Base-by-base conservation (phyloP, 2,329 filamentous ascomycete species). In the Calonectria pauciramosa region DNA sequence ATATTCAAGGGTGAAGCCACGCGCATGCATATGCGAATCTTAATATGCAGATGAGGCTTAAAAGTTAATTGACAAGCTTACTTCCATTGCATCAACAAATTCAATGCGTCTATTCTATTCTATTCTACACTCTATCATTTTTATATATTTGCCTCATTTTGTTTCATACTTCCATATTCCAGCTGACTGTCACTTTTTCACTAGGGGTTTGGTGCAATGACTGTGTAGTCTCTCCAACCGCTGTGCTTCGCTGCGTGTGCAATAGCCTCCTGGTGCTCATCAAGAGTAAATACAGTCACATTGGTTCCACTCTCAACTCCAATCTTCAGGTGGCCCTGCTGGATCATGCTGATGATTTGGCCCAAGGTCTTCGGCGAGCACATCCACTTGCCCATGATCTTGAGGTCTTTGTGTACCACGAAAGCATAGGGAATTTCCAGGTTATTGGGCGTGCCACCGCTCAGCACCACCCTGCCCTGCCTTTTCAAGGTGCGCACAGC, bases 341-440 rank as follows among this genome's bases (percentile, higher is more conserved):
- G 49, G 20, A 73, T 67, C 68, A 73, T 73, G 8, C 34, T 38
- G 34, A 73, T 71, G 20, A 71, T 26, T 14, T 66, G 64, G 4
- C 63, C 54, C 8, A 73, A 32, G 0, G 68, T 71, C n/a, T 30
- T 51, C 2, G 44, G 52, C 7, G 52, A 28, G 26, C 51, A 73
- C 68, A 71, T 73, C 71, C 60, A 73, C 38, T 73, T 73, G 41
- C 68, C 71, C 51, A 67, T 71, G 60, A 73, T 47, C 60, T 67
- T 70, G 18, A 73, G 60, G 49, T 71, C 68, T 23, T 66, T 71
- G 51, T 73, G 68, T 6, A 67, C 51, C 4, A 71, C 28, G 32
- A 54, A 64, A 8, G 47, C 32, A 47, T 73, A 71, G 5, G 71
- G 60, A 11, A 73, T 71, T 14, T 71, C 59, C 16, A 73, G 32